A percentile compares a stretch with the other conserved stretches of the same genome.
Evolutionary conservation across 306 rosid genomes (phyloP).

Genomic region (Castanopsis chinensis): DNA sequence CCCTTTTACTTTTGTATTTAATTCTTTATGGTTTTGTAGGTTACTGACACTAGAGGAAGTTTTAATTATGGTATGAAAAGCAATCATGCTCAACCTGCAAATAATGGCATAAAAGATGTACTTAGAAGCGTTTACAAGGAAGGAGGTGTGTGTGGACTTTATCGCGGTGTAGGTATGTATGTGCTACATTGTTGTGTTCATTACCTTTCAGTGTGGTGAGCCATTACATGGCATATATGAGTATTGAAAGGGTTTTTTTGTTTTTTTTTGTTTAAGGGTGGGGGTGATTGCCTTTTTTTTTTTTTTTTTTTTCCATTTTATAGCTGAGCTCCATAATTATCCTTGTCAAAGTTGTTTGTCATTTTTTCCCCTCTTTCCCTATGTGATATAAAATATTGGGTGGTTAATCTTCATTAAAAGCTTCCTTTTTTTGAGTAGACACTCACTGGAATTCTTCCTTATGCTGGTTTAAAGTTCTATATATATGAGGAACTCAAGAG

Average conservation of each 20-base stretch:
- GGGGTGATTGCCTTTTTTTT: not conserved
- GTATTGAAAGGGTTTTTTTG: not conserved
- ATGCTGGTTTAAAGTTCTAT: constrained; percentile 94
- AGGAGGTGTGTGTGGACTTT: constrained; percentile 82
- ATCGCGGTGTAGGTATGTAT: constrained; percentile 87
- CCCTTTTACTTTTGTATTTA: constrained; percentile 3
- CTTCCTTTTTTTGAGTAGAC: constrained; percentile 49
- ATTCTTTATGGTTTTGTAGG: constrained; percentile 37
- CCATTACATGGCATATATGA: not conserved
- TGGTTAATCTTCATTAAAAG: not conserved
- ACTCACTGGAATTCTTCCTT: constrained; percentile 84
- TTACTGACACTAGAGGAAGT: constrained; percentile 48
- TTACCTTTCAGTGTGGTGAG: not conserved
- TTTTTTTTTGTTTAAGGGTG: not conserved
- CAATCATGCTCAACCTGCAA: constrained; percentile 42
- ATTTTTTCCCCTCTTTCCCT: not conserved
- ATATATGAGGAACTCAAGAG: constrained; percentile 76
- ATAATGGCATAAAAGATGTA: constrained; percentile 70
- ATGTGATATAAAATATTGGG: not conserved
- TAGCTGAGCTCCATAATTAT: not conserved
- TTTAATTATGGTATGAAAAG: constrained; percentile 42
- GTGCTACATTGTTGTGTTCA: not conserved
- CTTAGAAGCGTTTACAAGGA: constrained; percentile 66
- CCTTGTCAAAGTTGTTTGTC: not conserved
- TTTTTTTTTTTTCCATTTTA: too few species aligned